Base-by-base conservation (phyloP, 2,329 filamentous ascomycete species). In the Ophiocordyceps camponoti-rufipedis region DNA sequence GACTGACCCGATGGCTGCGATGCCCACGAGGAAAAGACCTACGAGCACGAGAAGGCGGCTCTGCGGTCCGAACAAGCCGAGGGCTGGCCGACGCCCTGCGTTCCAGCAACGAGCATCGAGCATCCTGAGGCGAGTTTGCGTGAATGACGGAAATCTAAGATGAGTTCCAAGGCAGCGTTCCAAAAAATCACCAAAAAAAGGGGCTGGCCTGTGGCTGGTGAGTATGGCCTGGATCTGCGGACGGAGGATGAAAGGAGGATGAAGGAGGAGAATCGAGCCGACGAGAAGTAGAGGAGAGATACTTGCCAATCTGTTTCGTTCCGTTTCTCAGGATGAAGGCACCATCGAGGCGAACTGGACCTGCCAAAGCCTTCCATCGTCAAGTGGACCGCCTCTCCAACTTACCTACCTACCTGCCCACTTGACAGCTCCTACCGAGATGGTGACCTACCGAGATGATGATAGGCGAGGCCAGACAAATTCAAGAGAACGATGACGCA, bases 111-210 rank as follows among this genome's bases (percentile, higher is more conserved):
- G 42, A 7, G 18, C 41, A 19, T 14, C 44, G 16, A 23, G 18
- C 46, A 51, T 50, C 28, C 13, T 39, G 45, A 43, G 8, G 29
- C n/a, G 35, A 31, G 29, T 6, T 23, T 13, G 4, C 16, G 28
- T 23, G 28, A 16, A n/a, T 28, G 29, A 29, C n/a, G 5, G 35
- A 35, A 39, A 39, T 38, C 43, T 51, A 55, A 50, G 44, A 53
- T 56, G 49, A 45, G 47, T 50, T 47, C 50, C 54, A 56, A 58
- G 51, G 56, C 43, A 49, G 46, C 46, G 50, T 46, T 51, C 49
- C 50, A 53, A 53, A 53, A 52, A 44, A 46, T 45, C 49, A 48
- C 54, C 55, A 53, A 50, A 50, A 33, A 45, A 52, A 47, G 39
- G 29, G 16, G 16, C 1, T 28, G 28, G 19, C 12, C 12, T 23